Base-by-base conservation (phyloP, 257 asterid species). In the Nicotiana undulata region DNA sequence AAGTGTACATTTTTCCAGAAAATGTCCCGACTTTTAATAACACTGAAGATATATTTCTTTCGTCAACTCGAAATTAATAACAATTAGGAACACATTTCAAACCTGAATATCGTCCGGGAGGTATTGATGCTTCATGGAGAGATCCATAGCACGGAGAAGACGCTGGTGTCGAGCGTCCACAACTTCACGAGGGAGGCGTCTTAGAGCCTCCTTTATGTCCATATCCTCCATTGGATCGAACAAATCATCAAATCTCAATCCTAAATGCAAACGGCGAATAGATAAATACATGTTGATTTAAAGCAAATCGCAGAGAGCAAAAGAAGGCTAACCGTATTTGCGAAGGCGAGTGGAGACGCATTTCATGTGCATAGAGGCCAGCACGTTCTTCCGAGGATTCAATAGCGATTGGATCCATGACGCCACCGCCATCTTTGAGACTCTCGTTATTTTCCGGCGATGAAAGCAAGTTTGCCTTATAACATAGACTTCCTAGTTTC, bases 321-420 rank as follows among this genome's bases (percentile, higher is more conserved):
- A 40, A 40, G 49, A 40, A 40, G 49, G 49, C 85, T n/a, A 64
- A 85, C 88, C 88, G 52, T 79, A 82, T 75, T 34, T 85, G 68
- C 85, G 85, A 65, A 85, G 88, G 80, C 85, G 85, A 34, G n/a
- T 61, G 67, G 88, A 75, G 12, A 85, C 63, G 37, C 77, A 22
- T 64, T 85, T 82, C 85, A 53, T 85, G 80, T 85, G 88, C 82
- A 61, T 64, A 46, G 85, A 85, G 65, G 88, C 88, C 6, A 85
- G 76, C 63, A 60, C 34, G 28, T 85, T 85, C 74, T 76, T 75
- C 77, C 37, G 29, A 11, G 84, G 80, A 56, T 85, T 59, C 64
- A 85, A 65, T 9, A 85, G 79, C 66, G 75, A 55, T 17, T 34
- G 55, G 56, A 82, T 72, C 80, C 81, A 83, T 60, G 85, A 75